These are phyloP conservation scores for Talaromyces sp. DNA, from an alignment of 2,329 filamentous ascomycete genomes.

Conservation along the genomic window DNA sequence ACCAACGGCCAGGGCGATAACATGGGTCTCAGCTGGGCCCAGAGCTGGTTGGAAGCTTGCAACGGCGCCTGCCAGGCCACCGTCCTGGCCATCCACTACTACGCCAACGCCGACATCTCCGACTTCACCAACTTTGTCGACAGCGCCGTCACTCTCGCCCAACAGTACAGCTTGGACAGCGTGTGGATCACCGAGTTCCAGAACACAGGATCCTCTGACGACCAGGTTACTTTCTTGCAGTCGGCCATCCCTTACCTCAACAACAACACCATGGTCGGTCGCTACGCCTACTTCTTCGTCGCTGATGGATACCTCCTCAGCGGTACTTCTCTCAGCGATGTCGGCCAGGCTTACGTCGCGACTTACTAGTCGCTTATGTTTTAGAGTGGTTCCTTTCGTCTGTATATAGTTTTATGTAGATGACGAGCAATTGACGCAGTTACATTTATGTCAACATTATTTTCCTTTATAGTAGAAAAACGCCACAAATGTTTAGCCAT, in stretches of 20 bases:
- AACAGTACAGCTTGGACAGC: conserved; percentile 28
- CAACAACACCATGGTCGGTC: conserved; percentile 28
- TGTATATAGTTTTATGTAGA: not conserved
- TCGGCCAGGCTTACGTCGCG: conserved; percentile 26
- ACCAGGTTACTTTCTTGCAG: conserved; percentile 30
- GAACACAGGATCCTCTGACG: conserved; percentile 20
- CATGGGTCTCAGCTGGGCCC: conserved; percentile 38
- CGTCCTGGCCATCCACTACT: conserved; percentile 44
- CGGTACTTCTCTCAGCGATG: conserved; percentile 20
- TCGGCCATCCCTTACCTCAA: conserved; percentile 38
- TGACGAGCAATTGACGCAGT: not conserved
- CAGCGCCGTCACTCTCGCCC: conserved; percentile 29
- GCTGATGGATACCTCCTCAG: conserved; percentile 29
- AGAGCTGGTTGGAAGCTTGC: conserved; percentile 35
- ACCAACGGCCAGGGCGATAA: conserved; percentile 29
- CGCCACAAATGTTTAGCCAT: no score
- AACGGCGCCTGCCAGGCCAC: conserved; percentile 31
- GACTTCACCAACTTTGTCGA: conserved; percentile 18
- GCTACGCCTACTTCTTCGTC: conserved; percentile 41
- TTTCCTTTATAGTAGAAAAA: no score
- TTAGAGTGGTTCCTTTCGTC: not conserved
- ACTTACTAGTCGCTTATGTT: not conserved
- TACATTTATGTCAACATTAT: not conserved
- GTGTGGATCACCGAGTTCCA: conserved; percentile 46
- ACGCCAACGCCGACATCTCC: conserved; percentile 20